These are phyloP conservation scores for Rhizoctonia solani DNA, from an alignment of 1,284 basidiomycete species.

Conservation along the genomic window DNA sequence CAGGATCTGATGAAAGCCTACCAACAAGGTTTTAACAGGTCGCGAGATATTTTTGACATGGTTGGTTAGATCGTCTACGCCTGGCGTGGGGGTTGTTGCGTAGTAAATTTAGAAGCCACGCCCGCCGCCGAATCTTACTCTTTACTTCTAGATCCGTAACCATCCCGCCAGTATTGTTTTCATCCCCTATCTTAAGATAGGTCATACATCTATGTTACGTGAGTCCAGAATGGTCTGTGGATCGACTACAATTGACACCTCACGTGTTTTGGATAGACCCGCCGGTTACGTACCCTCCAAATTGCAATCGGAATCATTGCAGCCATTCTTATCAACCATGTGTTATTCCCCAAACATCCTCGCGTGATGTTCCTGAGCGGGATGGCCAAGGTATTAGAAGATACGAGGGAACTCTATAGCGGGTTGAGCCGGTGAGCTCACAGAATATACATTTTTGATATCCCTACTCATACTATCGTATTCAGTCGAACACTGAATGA, in stretches of 20 bases:
- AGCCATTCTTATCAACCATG: slow-evolving; percentile 53
- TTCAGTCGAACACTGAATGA: slow-evolving; percentile 45
- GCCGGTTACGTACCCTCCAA: slow-evolving; percentile 51
- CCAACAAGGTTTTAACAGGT: slow-evolving; percentile 45
- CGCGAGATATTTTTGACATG: slow-evolving; percentile 56
- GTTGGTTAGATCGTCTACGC: slow-evolving; percentile 50
- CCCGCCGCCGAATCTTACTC: slow-evolving; percentile 37
- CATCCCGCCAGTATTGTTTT: slow-evolving; percentile 53
- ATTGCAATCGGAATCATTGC: slow-evolving; percentile 55
- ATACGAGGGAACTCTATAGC: slow-evolving; percentile 53
- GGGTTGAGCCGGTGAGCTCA: slow-evolving; percentile 51
- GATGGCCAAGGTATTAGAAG: slow-evolving; percentile 49
- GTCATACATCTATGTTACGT: slow-evolving; percentile 42
- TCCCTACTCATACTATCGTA: slow-evolving; percentile 18
- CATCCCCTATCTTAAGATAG: slow-evolving; percentile 49
- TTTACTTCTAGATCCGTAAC: slow-evolving; percentile 52
- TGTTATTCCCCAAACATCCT: slow-evolving; percentile 56
- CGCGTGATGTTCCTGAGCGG: slow-evolving; percentile 55
- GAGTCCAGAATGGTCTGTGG: slow-evolving; percentile 51
- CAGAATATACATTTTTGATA: background rate
- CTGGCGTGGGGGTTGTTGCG: slow-evolving; percentile 55
- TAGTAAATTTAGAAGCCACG: slow-evolving; percentile 46
- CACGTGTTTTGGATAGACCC: slow-evolving; percentile 47
- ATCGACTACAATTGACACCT: background rate
- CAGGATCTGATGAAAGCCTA: background rate